Base-by-base conservation (phyloP, 83 land plant species). In the Thuja plicata region DNA sequence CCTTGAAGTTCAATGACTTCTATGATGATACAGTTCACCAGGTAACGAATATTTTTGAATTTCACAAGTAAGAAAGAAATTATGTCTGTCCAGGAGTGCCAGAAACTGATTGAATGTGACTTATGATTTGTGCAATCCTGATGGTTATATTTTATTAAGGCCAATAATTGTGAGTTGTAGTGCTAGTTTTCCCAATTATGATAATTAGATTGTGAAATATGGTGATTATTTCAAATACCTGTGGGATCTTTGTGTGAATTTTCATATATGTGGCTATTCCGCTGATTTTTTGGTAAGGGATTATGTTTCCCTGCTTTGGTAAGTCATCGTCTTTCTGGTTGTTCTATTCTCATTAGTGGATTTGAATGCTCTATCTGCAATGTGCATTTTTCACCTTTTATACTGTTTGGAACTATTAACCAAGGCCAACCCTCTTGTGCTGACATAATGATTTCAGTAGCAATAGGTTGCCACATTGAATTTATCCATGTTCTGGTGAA, bases 11-110 rank as follows among this genome's bases (percentile, higher is more conserved):
- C 86, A 94, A 95, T 57, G 99, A 98, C 91, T 94, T 98, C 78
- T 99, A 98, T 90, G 94, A 96, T 91, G 99, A 98, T 91, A 97
- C 99, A 13, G 96, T 98, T 52, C 99, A 98, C 87, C 99, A 98
- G 99, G 99, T 98, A 76, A 70, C 6, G 45, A 43, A 43, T 3
- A 43, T 3, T 2, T 2, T 34, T 35, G 17, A 34, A 76, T 11
- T 76, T 12, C 17, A 60, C 3, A 38, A 86, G 27, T 1, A 19
- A 77, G 11, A 32, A 34, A 77, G 60, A 24, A 48, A 87, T 24
- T 87, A 40, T 87, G 9, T 21, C 30, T 76, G 57, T 87, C 60
- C n/a, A 27, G 83, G 46, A 19, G 21, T 77, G 50, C 46, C 30
- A 19, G 77, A 27, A 71, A 71, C n/a, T n/a, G 8, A n/a, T 43